Percentiles rank a stretch among this genome's conserved stretches.
Evolutionary conservation across 176 grass and related monocot species (phyloP).

Genomic region (Aechmea fasciata): DNA sequence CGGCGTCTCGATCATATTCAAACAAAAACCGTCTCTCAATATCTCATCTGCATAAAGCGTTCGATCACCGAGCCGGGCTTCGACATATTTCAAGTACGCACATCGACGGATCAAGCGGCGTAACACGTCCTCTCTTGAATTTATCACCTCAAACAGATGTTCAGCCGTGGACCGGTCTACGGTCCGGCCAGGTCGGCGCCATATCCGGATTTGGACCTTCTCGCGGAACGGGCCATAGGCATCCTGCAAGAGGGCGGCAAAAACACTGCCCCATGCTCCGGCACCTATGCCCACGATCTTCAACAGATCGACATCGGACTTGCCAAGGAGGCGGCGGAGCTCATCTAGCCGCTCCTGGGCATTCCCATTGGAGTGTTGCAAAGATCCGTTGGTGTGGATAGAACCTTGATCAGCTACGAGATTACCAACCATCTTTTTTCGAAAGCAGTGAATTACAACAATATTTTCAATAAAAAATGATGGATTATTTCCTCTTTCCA

Average conservation of each 20-base stretch:
- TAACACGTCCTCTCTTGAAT: constrained; percentile 88
- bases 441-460: constrained; percentile 5
- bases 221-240: constrained; percentile 78
- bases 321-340: constrained; percentile 65
- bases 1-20: constrained; percentile 92
- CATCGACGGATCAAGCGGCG: constrained; percentile 78
- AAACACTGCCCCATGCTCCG: constrained; percentile 92
- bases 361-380: constrained; percentile 30
- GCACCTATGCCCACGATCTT: constrained; percentile 95
- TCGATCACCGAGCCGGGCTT: constrained; percentile 78
- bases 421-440: constrained; percentile 59
- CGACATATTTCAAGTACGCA: constrained; percentile 91
- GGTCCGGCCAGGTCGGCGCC: constrained; percentile 53
- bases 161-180: constrained; percentile 61
- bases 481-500: background rate
- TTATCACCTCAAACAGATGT: constrained; percentile 95
- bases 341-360: constrained; percentile 70
- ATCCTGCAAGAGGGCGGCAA: constrained; percentile 84
- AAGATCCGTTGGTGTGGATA: constrained; percentile 41
- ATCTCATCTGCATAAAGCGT: constrained; percentile 88
- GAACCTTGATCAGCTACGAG: constrained; percentile 19
- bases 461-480: constrained; percentile 1
- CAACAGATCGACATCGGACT: constrained; percentile 74
- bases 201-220: constrained; percentile 93
- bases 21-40: constrained; percentile 67